Evolutionary conservation across 2,329 filamentous ascomycete genomes (phyloP), one percentile per base, ranked within the genome.

Genomic region (Phialemoniopsis sp.): DNA sequence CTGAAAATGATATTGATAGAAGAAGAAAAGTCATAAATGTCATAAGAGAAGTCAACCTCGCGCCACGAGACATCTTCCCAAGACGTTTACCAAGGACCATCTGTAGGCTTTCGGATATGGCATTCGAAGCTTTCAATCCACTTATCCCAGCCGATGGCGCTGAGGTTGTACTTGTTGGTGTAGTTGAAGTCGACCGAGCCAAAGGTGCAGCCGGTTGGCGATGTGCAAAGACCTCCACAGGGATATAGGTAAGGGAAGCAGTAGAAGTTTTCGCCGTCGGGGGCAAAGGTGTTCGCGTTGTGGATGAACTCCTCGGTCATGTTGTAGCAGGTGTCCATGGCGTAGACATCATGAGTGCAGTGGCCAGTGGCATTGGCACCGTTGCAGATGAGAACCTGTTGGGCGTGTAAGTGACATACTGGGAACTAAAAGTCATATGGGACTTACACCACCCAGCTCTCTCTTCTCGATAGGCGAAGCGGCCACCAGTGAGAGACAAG

Each of bases 171-270:
- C 56, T 73, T 75, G 60, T 71, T 40, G 40, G 58, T 50, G 49
- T 67, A 70, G 45, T 54, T 47, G 46, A 65, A 75, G 48, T 64
- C 62, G 36, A 78, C 59, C 8, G 60, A 50, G 29, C 72, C 73
- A 42, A 72, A 63, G 0, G 72, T 76, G 57, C 73, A 78, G 29
- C 73, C 73, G 33, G 66, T 68, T 3, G 71, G 71, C 34, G 71
- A 73, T 5, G 38, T 67, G 62, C 73, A 78, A 43, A 66, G 58
- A 16, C 54, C 58, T 28, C 56, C 57, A 51, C 73, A 77, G 17
- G 52, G 40, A 38, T 51, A 49, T 8, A 62, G 52, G 43, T 63
- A 65, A 3, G 70, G 72, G 51, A 58, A 71, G 58, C 73, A 78
- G 45, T 51, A 57, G 46, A 76, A 76, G 30, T 47, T 47, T 34